These are phyloP conservation scores for Sparassis latifolia DNA, from an alignment of 1,284 basidiomycete genomes.

Conservation along the genomic window DNA sequence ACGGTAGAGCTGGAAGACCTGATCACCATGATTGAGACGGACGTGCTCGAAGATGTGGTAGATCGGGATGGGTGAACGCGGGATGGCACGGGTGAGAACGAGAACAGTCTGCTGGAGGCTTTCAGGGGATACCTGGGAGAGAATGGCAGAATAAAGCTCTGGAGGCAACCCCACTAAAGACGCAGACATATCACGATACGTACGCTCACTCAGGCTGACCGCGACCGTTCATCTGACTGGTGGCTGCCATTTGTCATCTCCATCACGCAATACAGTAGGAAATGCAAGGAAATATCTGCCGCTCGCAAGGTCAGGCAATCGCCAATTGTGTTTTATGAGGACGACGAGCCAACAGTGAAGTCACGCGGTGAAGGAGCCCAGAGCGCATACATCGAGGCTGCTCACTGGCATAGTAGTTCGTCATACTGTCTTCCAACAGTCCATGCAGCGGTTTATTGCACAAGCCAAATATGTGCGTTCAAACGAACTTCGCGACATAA, in stretches of 20 bases:
- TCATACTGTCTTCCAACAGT: too few species aligned
- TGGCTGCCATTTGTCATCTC: not conserved
- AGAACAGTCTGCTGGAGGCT: slow-evolving; percentile 38
- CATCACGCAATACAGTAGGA: too few species aligned
- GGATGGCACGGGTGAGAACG: slow-evolving; percentile 49
- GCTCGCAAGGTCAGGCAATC: not conserved
- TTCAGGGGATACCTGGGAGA: slow-evolving; percentile 35
- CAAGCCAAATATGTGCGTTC: too few species aligned
- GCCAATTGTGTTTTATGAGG: not conserved
- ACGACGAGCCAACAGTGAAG: not conserved
- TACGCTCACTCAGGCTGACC: not conserved
- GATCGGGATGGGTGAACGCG: slow-evolving; percentile 44
- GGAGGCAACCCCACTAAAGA: slow-evolving; percentile 33
- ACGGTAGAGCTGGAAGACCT: slow-evolving; percentile 40
- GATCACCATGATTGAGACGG: slow-evolving; percentile 34
- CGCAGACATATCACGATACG: slow-evolving; percentile 1
- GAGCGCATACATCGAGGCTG: too few species aligned
- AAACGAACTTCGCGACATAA: too few species aligned
- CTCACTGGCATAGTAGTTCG: too few species aligned
- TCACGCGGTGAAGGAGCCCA: not conserved
- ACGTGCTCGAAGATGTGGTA: slow-evolving; percentile 46
- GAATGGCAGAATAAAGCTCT: slow-evolving; percentile 53
- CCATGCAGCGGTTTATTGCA: too few species aligned
- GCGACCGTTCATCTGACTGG: not conserved
- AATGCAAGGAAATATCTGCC: not conserved